A percentile compares a stretch with the other conserved stretches of the same genome.
phyloP scores from a whole-genome alignment of 1,284 basidiomycete genomes.

The Trametes hirsuta region DNA sequence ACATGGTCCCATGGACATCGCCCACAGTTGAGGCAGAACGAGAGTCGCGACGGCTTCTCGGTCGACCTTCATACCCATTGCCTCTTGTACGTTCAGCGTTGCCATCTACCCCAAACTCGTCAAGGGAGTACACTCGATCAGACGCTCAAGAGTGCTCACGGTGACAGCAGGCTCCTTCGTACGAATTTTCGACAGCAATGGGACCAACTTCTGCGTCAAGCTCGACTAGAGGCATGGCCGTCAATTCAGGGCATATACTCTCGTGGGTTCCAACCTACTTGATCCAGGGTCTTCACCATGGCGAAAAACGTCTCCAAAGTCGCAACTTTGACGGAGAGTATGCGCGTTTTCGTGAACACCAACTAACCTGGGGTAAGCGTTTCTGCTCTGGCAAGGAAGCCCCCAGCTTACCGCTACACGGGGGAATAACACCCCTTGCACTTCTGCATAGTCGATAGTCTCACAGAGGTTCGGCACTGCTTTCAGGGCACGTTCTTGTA shows the following conservation, averaged over 20 bases:
- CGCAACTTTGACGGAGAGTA: constrained; percentile 86
- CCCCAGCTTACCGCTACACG: constrained; percentile 75
- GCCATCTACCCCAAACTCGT: constrained; percentile 65
- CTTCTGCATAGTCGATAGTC: constrained; percentile 91
- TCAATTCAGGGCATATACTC: neutral
- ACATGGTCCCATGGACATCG: constrained; percentile 96
- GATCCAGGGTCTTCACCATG: constrained; percentile 95
- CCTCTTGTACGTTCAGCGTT: constrained; percentile 92
- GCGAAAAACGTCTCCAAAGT: constrained; percentile 88
- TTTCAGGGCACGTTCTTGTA: constrained; percentile 92
- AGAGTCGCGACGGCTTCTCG: constrained; percentile 93
- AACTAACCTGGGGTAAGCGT: constrained; percentile 48
- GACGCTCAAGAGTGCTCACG: constrained; percentile 47
- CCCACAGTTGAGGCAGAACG: constrained; percentile 93
- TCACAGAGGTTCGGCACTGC: constrained; percentile 89
- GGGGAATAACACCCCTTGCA: constrained; percentile 84
- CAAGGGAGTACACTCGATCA: neutral
- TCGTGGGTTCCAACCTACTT: constrained; percentile 49
- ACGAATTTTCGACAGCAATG: constrained; percentile 91
- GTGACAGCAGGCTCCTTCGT: constrained; percentile 94
- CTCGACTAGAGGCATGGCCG: constrained; percentile 52
- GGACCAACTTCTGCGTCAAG: constrained; percentile 94
- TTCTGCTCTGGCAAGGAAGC: too few relatives aligned
- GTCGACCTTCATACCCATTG: constrained; percentile 95
- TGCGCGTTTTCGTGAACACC: constrained; percentile 88